These are phyloP conservation scores for Penicillium roqueforti DNA, from an alignment of 495 filamentous ascomycete genomes.

Conservation along the genomic window DNA sequence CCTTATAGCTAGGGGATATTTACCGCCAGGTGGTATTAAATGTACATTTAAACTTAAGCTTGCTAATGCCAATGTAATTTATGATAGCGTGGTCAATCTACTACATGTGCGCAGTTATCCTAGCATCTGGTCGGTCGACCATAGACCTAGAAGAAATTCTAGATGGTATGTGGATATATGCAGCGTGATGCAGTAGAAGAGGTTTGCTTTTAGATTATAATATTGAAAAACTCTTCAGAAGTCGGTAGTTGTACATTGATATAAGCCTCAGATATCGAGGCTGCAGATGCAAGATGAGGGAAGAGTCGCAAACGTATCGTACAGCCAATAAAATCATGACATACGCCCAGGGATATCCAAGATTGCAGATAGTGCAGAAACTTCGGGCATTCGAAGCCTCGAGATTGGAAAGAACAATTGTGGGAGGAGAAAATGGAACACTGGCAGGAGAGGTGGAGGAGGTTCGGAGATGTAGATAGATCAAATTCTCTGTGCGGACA, in stretches of 20 bases:
- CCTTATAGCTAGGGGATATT: no score
- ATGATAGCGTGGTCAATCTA: no score
- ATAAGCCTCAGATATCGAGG: slow-evolving; percentile 2
- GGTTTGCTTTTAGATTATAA: slow-evolving; percentile 1
- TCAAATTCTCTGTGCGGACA: background rate
- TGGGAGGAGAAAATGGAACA: background rate
- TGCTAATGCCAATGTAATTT: no score
- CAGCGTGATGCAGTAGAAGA: background rate
- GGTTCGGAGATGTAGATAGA: background rate
- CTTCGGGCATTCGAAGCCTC: background rate
- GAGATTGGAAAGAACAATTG: background rate
- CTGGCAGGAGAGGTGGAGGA: background rate
- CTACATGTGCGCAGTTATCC: no score
- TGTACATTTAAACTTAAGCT: no score
- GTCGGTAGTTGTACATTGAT: slow-evolving; percentile 8
- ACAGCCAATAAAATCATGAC: slow-evolving; percentile 20
- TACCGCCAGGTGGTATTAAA: no score
- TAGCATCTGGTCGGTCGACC: no score
- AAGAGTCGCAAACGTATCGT: slow-evolving; percentile 18
- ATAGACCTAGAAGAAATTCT: slow-evolving; percentile 4
- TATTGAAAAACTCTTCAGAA: background rate
- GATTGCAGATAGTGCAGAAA: background rate
- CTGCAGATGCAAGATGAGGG: background rate
- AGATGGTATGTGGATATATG: background rate
- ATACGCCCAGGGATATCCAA: slow-evolving; percentile 1